Evolutionary conservation across 768 basidiomycete species (phyloP).

Genomic region (Mycena venus): DNA sequence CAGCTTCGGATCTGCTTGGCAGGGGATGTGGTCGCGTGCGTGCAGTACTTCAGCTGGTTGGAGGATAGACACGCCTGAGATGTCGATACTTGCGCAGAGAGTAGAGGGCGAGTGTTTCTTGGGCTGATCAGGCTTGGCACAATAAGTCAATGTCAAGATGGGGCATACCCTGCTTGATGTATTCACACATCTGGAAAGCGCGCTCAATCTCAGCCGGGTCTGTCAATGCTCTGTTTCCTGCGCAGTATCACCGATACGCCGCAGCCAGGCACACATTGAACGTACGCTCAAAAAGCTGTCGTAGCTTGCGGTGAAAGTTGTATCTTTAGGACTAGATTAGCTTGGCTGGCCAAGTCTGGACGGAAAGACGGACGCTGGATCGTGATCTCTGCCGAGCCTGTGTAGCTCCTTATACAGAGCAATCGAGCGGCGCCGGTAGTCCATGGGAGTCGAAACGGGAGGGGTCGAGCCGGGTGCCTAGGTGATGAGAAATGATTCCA

Average conservation of each 20-base stretch:
- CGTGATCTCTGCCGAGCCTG: constrained; percentile 85
- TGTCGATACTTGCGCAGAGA: constrained; percentile 87
- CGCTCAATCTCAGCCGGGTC: constrained; percentile 81
- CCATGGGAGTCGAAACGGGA: background rate
- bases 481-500: too few relatives aligned
- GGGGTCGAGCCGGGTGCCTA: too few relatives aligned
- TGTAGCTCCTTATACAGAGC: constrained; percentile 88
- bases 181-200: constrained; percentile 81
- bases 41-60: constrained; percentile 36
- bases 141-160: background rate
- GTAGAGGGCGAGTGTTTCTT: constrained; percentile 88
- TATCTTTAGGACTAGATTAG: constrained; percentile 64
- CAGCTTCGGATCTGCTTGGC: too few relatives aligned
- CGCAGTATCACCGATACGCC: background rate
- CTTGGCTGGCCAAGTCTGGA: constrained; percentile 24
- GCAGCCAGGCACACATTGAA: constrained; percentile 10
- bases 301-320: constrained; percentile 80
- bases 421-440: constrained; percentile 69
- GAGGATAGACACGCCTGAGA: constrained; percentile 79
- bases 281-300: constrained; percentile 82
- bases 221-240: constrained; percentile 78
- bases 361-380: constrained; percentile 72
- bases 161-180: constrained; percentile 84
- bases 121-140: background rate
- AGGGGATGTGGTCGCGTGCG: background rate